Evolutionary conservation across 164 flowering plant genomes (phyloP).

Genomic region (Tinospora cordifolia): DNA sequence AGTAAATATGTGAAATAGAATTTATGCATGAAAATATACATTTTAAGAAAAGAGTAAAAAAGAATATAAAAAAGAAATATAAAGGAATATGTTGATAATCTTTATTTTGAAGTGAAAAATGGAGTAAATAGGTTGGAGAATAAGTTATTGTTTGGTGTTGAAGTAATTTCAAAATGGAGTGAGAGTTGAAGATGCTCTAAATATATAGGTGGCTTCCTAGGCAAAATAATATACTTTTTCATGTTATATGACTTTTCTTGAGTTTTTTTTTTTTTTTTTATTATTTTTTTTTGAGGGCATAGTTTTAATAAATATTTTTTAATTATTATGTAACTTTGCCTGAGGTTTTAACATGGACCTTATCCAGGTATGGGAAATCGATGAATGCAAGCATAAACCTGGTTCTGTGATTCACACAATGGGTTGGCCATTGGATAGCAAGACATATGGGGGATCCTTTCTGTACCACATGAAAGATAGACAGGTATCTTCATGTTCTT

Average conservation of each 20-base stretch:
- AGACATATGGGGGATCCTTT: slow-evolving; percentile 97
- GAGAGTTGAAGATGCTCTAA: too few relatives aligned
- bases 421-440: slow-evolving; percentile 93
- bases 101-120: too few relatives aligned
- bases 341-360: slow-evolving; percentile 1
- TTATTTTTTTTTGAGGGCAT: background rate
- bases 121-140: too few relatives aligned
- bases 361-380: slow-evolving; percentile 91
- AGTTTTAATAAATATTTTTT: background rate
- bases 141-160: too few relatives aligned
- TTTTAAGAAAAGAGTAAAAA: too few relatives aligned
- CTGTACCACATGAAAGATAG: slow-evolving; percentile 93
- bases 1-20: too few relatives aligned
- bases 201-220: background rate
- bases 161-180: too few relatives aligned
- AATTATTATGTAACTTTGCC: background rate
- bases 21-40: too few relatives aligned
- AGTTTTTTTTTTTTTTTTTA: background rate
- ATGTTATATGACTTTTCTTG: too few relatives aligned
- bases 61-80: too few relatives aligned
- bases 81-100: too few relatives aligned
- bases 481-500: slow-evolving; percentile 67
- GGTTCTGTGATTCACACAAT: slow-evolving; percentile 86
- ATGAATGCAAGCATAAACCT: slow-evolving; percentile 61
- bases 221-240: background rate